Evolutionary conservation across 768 basidiomycete species (phyloP).

Genomic region (Naematelia aurantialba): DNA sequence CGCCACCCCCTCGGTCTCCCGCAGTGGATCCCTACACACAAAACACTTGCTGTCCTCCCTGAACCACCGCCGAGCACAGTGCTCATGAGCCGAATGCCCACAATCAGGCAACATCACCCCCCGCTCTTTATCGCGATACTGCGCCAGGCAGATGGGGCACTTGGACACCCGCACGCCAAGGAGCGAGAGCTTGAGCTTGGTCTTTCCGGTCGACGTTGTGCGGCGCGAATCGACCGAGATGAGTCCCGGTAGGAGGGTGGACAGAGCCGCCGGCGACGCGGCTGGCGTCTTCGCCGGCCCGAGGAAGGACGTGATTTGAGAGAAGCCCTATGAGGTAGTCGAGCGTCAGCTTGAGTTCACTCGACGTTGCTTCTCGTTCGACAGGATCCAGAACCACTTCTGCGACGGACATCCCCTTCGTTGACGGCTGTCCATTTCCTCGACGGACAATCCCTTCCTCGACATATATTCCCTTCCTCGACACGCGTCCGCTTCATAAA

Average conservation of each 20-base stretch:
- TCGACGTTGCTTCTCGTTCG: no score
- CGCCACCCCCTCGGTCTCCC: slow-evolving; percentile 15
- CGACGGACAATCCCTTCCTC: no score
- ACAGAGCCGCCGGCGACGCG: slow-evolving; percentile 27
- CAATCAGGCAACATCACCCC: slow-evolving; percentile 62
- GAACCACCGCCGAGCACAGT: slow-evolving; percentile 64
- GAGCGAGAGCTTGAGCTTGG: slow-evolving; percentile 66
- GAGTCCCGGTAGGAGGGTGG: slow-evolving; percentile 42
- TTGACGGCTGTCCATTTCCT: no score
- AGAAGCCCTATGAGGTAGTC: slow-evolving; percentile 57
- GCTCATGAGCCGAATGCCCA: slow-evolving; percentile 61
- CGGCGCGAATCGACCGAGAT: slow-evolving; percentile 63
- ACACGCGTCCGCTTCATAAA: no score
- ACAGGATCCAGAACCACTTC: background rate
- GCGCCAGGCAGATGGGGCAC: slow-evolving; percentile 69
- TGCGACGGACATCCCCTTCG: no score
- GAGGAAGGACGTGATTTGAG: slow-evolving; percentile 62
- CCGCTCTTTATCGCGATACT: slow-evolving; percentile 62
- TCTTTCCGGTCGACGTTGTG: slow-evolving; percentile 61
- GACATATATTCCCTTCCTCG: no score
- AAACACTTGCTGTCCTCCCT: slow-evolving; percentile 63
- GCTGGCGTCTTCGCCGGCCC: slow-evolving; percentile 55
- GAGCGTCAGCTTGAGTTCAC: slow-evolving; percentile 27
- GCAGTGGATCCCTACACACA: slow-evolving; percentile 56
- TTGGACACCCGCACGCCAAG: slow-evolving; percentile 64